Percentiles rank a stretch among this genome's conserved stretches.
Evolutionary conservation across 805 yeast genomes (phyloP).

Genomic region (Lachancea meyersii): DNA sequence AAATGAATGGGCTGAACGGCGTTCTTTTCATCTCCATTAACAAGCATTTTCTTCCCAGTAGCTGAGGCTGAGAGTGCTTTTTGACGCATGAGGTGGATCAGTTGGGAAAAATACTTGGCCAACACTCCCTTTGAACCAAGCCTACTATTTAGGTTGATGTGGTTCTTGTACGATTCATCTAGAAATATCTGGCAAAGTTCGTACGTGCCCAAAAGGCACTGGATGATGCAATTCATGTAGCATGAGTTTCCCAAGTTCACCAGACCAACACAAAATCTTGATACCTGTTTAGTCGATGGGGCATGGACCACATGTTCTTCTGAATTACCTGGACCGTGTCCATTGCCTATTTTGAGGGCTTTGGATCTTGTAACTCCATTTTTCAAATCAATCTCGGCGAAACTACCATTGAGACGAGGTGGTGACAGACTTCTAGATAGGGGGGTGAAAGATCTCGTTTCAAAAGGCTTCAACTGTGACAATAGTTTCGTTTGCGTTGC

Average conservation of each 20-base stretch:
- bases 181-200: conserved; percentile 59
- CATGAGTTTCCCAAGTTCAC: conserved; percentile 85
- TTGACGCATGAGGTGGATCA: conserved; percentile 49
- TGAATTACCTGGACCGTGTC: neutral
- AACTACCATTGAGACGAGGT: neutral
- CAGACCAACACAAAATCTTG: conserved; percentile 59
- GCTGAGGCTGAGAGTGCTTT: conserved; percentile 19
- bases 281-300: conserved; percentile 8
- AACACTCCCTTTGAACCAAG: conserved; percentile 78
- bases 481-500: neutral
- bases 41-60: neutral
- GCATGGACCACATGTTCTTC: neutral
- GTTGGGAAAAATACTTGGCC: conserved; percentile 59
- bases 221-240: conserved; percentile 87
- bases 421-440: conserved; percentile 5
- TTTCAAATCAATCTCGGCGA: neutral
- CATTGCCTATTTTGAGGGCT: neutral
- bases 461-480: conserved; percentile 5
- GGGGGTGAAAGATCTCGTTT: conserved; percentile 6
- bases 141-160: conserved; percentile 64
- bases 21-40: conserved; percentile 29
- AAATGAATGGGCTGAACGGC: conserved; percentile 57
- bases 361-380: neutral
- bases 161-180: conserved; percentile 51
- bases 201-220: conserved; percentile 72